These are phyloP conservation scores for Lasiodiplodia hormozganensis DNA, from an alignment of 2,329 filamentous ascomycete genomes.

Conservation along the genomic window DNA sequence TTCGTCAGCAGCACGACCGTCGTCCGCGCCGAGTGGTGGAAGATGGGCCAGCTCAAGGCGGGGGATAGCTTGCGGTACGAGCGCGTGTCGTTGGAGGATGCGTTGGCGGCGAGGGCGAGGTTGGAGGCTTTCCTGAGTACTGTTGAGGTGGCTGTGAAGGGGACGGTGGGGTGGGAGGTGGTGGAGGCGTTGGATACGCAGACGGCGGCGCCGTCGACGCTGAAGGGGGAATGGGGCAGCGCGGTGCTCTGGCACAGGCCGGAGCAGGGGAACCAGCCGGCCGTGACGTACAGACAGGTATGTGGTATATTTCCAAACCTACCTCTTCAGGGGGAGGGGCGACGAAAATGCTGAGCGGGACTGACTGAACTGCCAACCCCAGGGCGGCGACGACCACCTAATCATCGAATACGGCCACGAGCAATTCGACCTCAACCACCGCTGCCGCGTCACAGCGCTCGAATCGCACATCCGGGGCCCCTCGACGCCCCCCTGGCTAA, in stretches of 20 bases:
- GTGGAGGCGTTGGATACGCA: constrained; percentile 23
- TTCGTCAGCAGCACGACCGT: constrained; percentile 65
- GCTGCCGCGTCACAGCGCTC: constrained; percentile 62
- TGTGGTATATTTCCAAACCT: neutral
- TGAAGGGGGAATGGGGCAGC: constrained; percentile 30
- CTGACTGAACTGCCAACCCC: constrained; percentile 37
- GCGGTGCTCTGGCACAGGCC: constrained; percentile 41
- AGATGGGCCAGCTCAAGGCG: constrained; percentile 66
- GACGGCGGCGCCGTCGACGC: constrained; percentile 16
- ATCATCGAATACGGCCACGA: constrained; percentile 66
- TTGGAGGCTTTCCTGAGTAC: constrained; percentile 55
- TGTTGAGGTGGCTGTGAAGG: constrained; percentile 50
- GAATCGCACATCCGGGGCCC: constrained; percentile 48
- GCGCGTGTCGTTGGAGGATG: constrained; percentile 60
- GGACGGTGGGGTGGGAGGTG: constrained; percentile 3
- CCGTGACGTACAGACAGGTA: constrained; percentile 37
- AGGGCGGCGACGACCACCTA: constrained; percentile 55
- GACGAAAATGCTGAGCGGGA: constrained; percentile 35
- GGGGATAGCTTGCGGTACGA: constrained; percentile 62
- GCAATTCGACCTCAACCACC: constrained; percentile 63
- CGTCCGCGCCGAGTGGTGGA: constrained; percentile 65
- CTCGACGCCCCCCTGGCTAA: constrained; percentile 44
- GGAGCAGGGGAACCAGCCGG: constrained; percentile 34
- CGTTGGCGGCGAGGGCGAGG: constrained; percentile 53
- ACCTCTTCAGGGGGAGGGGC: neutral